phyloP scores from a whole-genome alignment of 2,329 filamentous ascomycete species.

The Fusarium domesticum region DNA sequence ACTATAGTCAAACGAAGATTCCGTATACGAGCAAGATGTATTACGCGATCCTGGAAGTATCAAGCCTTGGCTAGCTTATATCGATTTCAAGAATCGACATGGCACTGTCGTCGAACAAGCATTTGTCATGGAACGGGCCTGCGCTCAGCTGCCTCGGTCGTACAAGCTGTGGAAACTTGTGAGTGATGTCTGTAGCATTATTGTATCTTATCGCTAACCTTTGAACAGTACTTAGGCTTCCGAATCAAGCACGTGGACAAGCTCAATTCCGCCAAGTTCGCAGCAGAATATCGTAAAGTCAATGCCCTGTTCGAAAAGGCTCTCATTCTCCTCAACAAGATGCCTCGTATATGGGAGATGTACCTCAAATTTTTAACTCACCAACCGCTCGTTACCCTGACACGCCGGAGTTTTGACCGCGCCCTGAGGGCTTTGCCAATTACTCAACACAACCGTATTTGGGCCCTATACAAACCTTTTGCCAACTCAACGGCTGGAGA shows the following conservation, averaged over 20 bases:
- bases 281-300: conserved; percentile 83
- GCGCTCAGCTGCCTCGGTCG: conserved; percentile 82
- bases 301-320: conserved; percentile 93
- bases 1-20: conserved; percentile 74
- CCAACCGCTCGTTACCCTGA: conserved; percentile 87
- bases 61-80: conserved; percentile 94
- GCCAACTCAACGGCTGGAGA: conserved; percentile 86
- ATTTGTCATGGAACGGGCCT: conserved; percentile 84
- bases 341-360: conserved; percentile 98
- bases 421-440: conserved; percentile 87
- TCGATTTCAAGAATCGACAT: conserved; percentile 85
- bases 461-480: conserved; percentile 87
- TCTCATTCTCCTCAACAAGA: conserved; percentile 92
- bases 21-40: conserved; percentile 94
- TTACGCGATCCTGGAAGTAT: conserved; percentile 79
- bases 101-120: conserved; percentile 83
- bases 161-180: conserved; percentile 99
- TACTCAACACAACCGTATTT: conserved; percentile 93
- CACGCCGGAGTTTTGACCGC: conserved; percentile 84
- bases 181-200: neutral
- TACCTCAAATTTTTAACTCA: conserved; percentile 87
- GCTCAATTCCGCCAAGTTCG: conserved; percentile 78
- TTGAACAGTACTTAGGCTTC: conserved; percentile 73
- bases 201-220: neutral
- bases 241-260: conserved; percentile 76